phyloP scores from a whole-genome alignment of 2,329 filamentous ascomycete genomes.

The Claviceps sp. region DNA sequence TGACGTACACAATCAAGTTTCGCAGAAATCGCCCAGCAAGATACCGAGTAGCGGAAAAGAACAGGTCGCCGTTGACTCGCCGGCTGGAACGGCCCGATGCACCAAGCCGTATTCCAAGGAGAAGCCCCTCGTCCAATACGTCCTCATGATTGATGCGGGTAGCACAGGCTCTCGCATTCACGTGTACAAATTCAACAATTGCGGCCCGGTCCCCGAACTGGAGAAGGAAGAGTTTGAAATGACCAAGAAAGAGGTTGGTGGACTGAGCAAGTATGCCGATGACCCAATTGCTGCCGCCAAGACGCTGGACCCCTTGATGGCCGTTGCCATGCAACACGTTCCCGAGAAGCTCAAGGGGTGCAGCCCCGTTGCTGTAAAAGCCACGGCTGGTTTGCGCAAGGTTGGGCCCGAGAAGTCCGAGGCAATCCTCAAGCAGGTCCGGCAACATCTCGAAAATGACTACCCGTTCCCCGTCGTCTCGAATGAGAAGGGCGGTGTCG shows the following conservation, averaged over 20 bases:
- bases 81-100: constrained; percentile 61
- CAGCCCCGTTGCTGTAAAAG: constrained; percentile 93
- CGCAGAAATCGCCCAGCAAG: constrained; percentile 2
- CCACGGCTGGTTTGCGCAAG: constrained; percentile 83
- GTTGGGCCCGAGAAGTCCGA: constrained; percentile 69
- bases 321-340: constrained; percentile 70
- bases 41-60: constrained; percentile 20
- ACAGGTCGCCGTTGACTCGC: constrained; percentile 44
- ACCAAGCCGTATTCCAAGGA: constrained; percentile 70
- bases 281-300: constrained; percentile 80
- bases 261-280: constrained; percentile 70
- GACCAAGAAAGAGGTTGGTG: constrained; percentile 78
- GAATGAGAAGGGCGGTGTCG: constrained; percentile 70
- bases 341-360: constrained; percentile 85
- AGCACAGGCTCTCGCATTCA: constrained; percentile 97
- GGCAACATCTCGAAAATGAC: constrained; percentile 66
- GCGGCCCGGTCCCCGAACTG: constrained; percentile 84
- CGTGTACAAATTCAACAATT: constrained; percentile 99
- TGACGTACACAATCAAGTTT: constrained; percentile 33
- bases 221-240: constrained; percentile 88
- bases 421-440: constrained; percentile 75
- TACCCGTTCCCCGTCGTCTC: constrained; percentile 94
- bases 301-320: constrained; percentile 78
- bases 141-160: constrained; percentile 95
- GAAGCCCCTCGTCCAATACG: constrained; percentile 93